Evolutionary conservation across 495 filamentous ascomycete species (phyloP), one percentile per base, ranked within the genome.

Genomic region (Talaromyces stipitatus): DNA sequence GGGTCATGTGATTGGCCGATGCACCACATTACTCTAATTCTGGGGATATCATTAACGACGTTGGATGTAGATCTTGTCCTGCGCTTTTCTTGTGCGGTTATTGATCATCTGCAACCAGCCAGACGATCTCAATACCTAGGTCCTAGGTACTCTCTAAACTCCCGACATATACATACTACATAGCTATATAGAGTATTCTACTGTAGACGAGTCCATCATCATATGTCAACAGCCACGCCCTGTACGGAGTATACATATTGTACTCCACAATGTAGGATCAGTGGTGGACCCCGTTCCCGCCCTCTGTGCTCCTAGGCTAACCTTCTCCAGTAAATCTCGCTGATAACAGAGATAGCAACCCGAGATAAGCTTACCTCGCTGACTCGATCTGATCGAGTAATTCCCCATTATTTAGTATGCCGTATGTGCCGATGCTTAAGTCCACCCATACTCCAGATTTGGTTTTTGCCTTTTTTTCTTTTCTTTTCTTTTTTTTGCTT

Each of bases 311-410:
- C n/a, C 28, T 9, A 29, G 28, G 4, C 28, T 29, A 29, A 29
- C 28, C 28, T 29, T 29, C 9, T 29, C 4, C 14, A 9, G n/a
- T n/a, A n/a, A n/a, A n/a, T n/a, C n/a, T n/a, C n/a, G 36, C 36
- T 41, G 36, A 41, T 41, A 41, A n/a, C 1, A 3, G 16, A 48
- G 45, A 48, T 48, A 48, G 23, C 43, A 20, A 4, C 11, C 43
- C 23, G 20, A 52, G 54, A 55, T 55, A 55, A 55, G 33, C 29
- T 20, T 20, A n/a, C 28, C n/a, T 26, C 7, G 27, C 28, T 61
- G 54, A 61, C 55, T 61, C 55, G 59, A 61, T 61, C 46, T 52
- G 27, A 57, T 60, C 55, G 55, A 61, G 54, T 57, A 61, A 61
- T 53, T n/a, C n/a, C n/a, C 18, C 10, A 14, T 1, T 26, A 9